These are phyloP conservation scores for Pseudogymnoascus sp. DNA, from an alignment of 2,329 filamentous ascomycete genomes.

Conservation along the genomic window DNA sequence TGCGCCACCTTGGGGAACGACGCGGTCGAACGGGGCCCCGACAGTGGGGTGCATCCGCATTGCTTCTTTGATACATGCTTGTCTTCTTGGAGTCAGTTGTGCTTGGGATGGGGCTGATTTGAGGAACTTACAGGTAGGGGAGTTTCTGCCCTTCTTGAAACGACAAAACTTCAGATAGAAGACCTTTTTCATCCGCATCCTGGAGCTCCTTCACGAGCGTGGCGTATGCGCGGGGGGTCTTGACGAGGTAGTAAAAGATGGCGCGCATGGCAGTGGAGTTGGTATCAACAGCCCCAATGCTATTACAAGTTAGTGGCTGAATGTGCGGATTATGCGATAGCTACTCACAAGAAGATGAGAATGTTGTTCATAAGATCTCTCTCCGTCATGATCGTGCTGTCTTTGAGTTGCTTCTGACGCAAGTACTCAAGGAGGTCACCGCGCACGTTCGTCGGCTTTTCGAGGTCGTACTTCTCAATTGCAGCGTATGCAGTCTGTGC, in stretches of 20 bases:
- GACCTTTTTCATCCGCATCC: slow-evolving; percentile 1
- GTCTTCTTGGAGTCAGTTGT: neutral
- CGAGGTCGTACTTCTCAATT: neutral
- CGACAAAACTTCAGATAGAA: slow-evolving; percentile 8
- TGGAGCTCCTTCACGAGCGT: slow-evolving; percentile 14
- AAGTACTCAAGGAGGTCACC: neutral
- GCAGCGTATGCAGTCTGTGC: neutral
- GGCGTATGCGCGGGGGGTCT: slow-evolving; percentile 9
- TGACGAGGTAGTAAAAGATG: slow-evolving; percentile 15
- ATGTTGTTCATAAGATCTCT: neutral
- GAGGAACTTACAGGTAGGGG: slow-evolving; percentile 11
- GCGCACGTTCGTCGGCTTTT: neutral
- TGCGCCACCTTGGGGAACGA: slow-evolving; percentile 10
- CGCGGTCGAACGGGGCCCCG: slow-evolving; percentile 4
- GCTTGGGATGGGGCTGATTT: neutral
- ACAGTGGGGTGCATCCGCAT: slow-evolving; percentile 11
- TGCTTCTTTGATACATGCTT: slow-evolving; percentile 12
- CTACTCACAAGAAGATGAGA: neutral
- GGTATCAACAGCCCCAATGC: slow-evolving; percentile 15
- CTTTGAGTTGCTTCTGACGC: neutral
- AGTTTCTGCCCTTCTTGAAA: slow-evolving; percentile 9
- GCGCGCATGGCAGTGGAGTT: slow-evolving; percentile 15
- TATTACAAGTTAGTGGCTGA: neutral
- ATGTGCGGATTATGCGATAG: too few relatives aligned
- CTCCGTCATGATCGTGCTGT: neutral